These are phyloP conservation scores for Xylaria sp. DNA, from an alignment of 2,329 filamentous ascomycete genomes.

Conservation along the genomic window DNA sequence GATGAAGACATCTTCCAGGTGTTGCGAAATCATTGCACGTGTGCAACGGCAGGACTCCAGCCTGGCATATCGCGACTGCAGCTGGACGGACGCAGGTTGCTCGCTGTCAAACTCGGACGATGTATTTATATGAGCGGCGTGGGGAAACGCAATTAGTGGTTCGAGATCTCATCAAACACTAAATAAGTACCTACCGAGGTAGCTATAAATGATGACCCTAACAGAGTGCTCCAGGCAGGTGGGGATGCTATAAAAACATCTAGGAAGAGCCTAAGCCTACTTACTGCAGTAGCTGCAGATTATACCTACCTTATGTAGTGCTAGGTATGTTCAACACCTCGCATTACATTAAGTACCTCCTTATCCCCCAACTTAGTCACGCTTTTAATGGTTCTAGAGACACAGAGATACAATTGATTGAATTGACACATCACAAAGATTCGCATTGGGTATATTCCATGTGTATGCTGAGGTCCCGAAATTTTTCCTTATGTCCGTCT, in stretches of 20 bases:
- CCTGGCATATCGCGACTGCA: conserved; percentile 37
- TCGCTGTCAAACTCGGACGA: neutral
- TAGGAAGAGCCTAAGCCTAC: neutral
- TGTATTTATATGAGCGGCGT: conserved; percentile 22
- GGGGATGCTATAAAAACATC: too few species aligned
- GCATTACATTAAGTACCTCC: too few species aligned
- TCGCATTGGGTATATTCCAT: conserved; percentile 51
- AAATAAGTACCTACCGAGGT: neutral
- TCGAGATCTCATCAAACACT: conserved; percentile 2
- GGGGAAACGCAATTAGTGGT: conserved; percentile 12
- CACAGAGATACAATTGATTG: conserved; percentile 1
- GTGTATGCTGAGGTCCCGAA: conserved; percentile 44
- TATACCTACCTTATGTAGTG: too few species aligned
- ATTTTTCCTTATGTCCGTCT: conserved; percentile 45
- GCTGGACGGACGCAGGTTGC: neutral
- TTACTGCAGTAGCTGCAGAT: too few species aligned
- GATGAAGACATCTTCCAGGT: conserved; percentile 46
- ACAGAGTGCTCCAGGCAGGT: neutral
- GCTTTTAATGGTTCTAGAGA: neutral
- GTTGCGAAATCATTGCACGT: conserved; percentile 46
- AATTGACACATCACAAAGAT: conserved; percentile 47
- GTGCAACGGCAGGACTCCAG: conserved; percentile 34
- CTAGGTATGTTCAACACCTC: too few species aligned
- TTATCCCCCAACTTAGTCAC: too few species aligned
- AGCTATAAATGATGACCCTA: neutral